Base-by-base conservation (phyloP, 768 basidiomycete species). In the Leccinum aurantiacum region DNA sequence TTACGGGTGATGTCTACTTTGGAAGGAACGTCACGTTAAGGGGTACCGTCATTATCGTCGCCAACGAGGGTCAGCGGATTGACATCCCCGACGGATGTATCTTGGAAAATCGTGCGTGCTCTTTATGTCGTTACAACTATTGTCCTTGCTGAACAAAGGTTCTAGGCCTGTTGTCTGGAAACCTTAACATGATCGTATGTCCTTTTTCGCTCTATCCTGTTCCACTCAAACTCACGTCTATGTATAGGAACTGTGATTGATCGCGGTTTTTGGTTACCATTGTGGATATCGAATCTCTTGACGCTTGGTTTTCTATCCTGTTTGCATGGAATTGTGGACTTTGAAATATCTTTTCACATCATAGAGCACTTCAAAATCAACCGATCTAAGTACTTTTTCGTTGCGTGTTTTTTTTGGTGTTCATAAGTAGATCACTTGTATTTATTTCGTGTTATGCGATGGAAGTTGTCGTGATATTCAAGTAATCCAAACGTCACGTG, bases 61-160 rank as follows among this genome's bases (percentile, higher is more conserved):
- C 90, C 24, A 90, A 87, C 68, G 90, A 91, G 68, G 89, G 89
- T 9, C 82, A 85, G 66, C 80, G 82, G 58, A 91, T 91, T 57
- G 82, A 87, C 67, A 85, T 91, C 49, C 90, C 89, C 24, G 89
- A 91, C 63, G 89, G 88, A 2, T 84, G 86, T 62, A 80, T 86
- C 62, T 74, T 89, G 55, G 88, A 89, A 74, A 88, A 88, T 77
- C 81, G 85, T 83, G 53, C 48, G 81, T 71, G 5, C 41, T 51
- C 24, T 56, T 11, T 37, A 11, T 27, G 13, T 54, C 27, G 1
- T 2, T 41, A 7, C 11, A 11, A 56, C 29, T 15, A 31, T 11
- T 24, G 44, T 65, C 49, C 61, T 66, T 62, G 63, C 65, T 65
- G 25, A 71, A 14, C 19, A 11, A 25, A 11, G 24, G 14, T 10